Conservation (phyloP, 345 rosid species). For the Eutrema heterophyllum region DNA sequence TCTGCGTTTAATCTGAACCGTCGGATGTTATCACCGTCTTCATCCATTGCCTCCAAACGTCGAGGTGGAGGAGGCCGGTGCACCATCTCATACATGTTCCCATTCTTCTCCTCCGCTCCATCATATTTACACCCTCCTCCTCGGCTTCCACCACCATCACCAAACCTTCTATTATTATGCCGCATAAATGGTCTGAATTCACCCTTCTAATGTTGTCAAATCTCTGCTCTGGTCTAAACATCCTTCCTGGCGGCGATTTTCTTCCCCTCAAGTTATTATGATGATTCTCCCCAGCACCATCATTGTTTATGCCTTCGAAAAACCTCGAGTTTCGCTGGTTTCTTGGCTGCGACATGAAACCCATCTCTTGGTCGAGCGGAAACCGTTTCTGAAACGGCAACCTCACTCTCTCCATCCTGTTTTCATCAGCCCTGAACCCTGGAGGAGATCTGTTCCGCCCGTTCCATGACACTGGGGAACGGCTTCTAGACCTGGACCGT, state of each 20-base stretch:
- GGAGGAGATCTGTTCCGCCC: conserved; percentile 49
- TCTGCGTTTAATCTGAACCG: conserved; percentile 5
- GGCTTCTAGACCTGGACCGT: conserved; percentile 51
- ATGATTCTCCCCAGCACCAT: neutral
- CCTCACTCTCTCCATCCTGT: conserved; percentile 11
- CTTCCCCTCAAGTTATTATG: neutral
- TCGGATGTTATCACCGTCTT: neutral
- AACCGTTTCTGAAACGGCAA: conserved; percentile 7
- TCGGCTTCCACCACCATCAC: neutral
- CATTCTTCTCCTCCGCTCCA: neutral
- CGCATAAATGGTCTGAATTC: neutral
- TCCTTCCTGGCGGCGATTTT: neutral
- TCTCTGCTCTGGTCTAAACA: neutral
- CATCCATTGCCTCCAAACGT: neutral
- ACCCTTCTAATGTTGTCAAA: neutral
- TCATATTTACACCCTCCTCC: conserved; percentile 1
- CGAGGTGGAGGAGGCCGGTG: neutral
- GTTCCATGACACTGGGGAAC: conserved; percentile 44
- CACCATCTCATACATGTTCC: conserved; percentile 5
- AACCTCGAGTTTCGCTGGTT: neutral
- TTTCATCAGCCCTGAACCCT: neutral
- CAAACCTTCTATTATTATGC: conserved; percentile 1
- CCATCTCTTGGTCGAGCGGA: neutral
- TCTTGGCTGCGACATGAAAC: neutral
- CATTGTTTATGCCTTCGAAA: neutral